These are phyloP conservation scores for Corniculantispora saksenae DNA, from an alignment of 2,329 filamentous ascomycete genomes.

Conservation along the genomic window DNA sequence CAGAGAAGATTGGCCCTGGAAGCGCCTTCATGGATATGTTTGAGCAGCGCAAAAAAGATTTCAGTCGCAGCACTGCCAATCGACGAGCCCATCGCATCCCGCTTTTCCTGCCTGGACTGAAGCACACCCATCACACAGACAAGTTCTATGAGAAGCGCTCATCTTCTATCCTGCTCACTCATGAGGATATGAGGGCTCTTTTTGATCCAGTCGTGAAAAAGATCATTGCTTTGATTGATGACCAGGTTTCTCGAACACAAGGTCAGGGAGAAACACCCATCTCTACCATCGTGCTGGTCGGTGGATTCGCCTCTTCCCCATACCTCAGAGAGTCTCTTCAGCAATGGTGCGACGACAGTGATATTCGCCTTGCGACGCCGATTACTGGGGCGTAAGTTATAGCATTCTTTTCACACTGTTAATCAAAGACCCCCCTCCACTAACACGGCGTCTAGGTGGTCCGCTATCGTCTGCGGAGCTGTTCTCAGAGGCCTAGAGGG, in stretches of 20 bases:
- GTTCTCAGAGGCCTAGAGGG: conserved; percentile 20
- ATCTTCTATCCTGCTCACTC: not conserved
- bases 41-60: conserved; percentile 23
- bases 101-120: not conserved
- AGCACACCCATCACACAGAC: not conserved
- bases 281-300: not conserved
- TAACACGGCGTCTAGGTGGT: conserved; percentile 21
- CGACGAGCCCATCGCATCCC: not conserved
- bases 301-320: not conserved
- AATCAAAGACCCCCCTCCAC: no score
- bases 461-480: conserved; percentile 18
- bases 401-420: no score
- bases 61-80: conserved; percentile 7
- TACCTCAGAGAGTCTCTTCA: not conserved
- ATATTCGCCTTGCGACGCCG: not conserved
- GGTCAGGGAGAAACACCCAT: not conserved
- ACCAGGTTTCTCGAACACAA: not conserved
- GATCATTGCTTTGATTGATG: not conserved
- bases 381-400: conserved; percentile 14
- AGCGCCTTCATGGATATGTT: conserved; percentile 24
- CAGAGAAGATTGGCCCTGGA: conserved; percentile 21
- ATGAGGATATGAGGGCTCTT: not conserved
- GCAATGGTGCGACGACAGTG: not conserved
- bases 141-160: not conserved
- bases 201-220: not conserved